These are phyloP conservation scores for Arabidopsis hybrid DNA, from an alignment of 441 rosid species.

Conservation along the genomic window DNA sequence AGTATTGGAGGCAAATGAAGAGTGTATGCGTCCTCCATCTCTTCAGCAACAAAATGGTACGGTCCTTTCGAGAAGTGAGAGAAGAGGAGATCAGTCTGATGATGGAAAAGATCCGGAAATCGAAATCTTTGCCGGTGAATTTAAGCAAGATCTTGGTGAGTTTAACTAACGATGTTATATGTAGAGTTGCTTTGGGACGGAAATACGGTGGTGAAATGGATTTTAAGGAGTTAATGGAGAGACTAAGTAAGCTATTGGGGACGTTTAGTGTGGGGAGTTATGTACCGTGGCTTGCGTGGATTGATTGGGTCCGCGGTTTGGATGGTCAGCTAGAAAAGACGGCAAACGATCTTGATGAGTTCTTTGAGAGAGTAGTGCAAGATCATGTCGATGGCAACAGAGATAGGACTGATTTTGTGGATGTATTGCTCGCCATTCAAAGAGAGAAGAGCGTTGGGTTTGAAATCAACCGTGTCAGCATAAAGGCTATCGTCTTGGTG, in stretches of 20 bases:
- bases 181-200: slow-evolving; percentile 54
- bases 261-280: slow-evolving; percentile 44
- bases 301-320: slow-evolving; percentile 44
- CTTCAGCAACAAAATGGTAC: slow-evolving; percentile 54
- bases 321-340: slow-evolving; percentile 31
- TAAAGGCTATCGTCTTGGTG: slow-evolving; percentile 59
- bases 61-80: slow-evolving; percentile 49
- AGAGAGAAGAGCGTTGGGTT: slow-evolving; percentile 42
- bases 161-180: slow-evolving; percentile 49
- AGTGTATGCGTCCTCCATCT: slow-evolving; percentile 54
- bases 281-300: slow-evolving; percentile 54
- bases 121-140: slow-evolving; percentile 31
- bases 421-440: slow-evolving; percentile 49
- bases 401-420: slow-evolving; percentile 38
- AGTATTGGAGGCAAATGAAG: slow-evolving; percentile 65
- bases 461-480: slow-evolving; percentile 38
- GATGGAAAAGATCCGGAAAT: slow-evolving; percentile 40
- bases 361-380: slow-evolving; percentile 46
- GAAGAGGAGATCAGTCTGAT: slow-evolving; percentile 49
- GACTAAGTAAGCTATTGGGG: slow-evolving; percentile 41
- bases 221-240: slow-evolving; percentile 39
- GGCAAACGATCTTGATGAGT: slow-evolving; percentile 44
- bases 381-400: slow-evolving; percentile 34
- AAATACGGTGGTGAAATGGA: slow-evolving; percentile 44
- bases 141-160: slow-evolving; percentile 39